Evolutionary conservation across 106 monocot species (phyloP).

Genomic region (Narthecium ossifragum): DNA sequence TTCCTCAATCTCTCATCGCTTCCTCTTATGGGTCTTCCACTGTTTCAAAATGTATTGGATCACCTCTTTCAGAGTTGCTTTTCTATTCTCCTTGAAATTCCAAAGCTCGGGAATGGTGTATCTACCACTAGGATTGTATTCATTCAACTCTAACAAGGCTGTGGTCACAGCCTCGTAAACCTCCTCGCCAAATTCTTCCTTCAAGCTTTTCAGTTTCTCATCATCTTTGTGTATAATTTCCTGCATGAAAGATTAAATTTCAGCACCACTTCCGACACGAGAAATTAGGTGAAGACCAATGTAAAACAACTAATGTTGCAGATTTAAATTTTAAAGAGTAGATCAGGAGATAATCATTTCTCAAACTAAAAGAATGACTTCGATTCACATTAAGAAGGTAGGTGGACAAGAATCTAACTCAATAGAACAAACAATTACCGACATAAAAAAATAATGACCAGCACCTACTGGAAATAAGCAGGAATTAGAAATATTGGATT

Average conservation of each 20-base stretch:
- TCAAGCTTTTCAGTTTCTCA: conserved; percentile 21
- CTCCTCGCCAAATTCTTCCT: conserved; percentile 29
- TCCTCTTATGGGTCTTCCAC: conserved; percentile 27
- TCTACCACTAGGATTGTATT: conserved; percentile 46
- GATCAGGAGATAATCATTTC: too few relatives aligned
- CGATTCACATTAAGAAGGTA: too few relatives aligned
- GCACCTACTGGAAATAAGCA: too few relatives aligned
- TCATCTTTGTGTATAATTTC: conserved; percentile 38
- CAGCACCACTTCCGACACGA: too few relatives aligned
- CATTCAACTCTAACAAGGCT: conserved; percentile 41
- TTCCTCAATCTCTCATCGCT: neutral
- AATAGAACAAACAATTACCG: too few relatives aligned
- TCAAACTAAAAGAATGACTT: too few relatives aligned
- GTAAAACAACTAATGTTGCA: too few relatives aligned
- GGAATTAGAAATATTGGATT: too few relatives aligned
- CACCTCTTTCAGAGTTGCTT: conserved; percentile 40
- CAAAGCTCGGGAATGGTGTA: conserved; percentile 32
- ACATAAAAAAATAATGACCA: too few relatives aligned
- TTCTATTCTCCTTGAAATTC: conserved; percentile 26
- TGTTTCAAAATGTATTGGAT: conserved; percentile 27
- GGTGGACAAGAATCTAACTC: too few relatives aligned
- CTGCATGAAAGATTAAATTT: conserved; percentile 14
- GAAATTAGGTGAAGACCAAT: too few relatives aligned
- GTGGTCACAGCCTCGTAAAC: conserved; percentile 19
- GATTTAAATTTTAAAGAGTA: too few relatives aligned